Percentiles rank a stretch among this genome's conserved stretches.
These are phyloP conservation scores for Fusarium humuli DNA, from an alignment of 2,329 filamentous ascomycete species.

Conservation along the genomic window DNA sequence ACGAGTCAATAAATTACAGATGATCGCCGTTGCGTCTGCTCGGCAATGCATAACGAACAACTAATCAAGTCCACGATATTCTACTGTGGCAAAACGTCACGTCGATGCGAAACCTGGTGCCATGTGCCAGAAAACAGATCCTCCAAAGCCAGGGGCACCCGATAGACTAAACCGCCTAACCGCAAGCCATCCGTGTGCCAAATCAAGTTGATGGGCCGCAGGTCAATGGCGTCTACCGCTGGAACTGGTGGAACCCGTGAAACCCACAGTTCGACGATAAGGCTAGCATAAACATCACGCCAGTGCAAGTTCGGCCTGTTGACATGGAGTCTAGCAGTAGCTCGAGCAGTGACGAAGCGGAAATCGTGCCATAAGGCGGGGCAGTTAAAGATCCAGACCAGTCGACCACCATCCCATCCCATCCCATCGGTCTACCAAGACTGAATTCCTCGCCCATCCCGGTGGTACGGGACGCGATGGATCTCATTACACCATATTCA, in stretches of 20 bases:
- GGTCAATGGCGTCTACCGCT: conserved; percentile 35
- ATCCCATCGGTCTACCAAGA: conserved; percentile 19
- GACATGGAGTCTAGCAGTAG: conserved; percentile 10
- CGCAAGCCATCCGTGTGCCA: conserved; percentile 48
- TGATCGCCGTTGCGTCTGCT: not conserved
- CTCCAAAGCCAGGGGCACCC: conserved; percentile 35
- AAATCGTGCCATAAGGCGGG: conserved; percentile 48
- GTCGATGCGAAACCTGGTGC: conserved; percentile 34
- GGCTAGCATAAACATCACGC: conserved; percentile 45
- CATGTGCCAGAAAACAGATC: conserved; percentile 41
- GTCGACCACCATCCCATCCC: conserved; percentile 32
- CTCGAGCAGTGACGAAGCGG: conserved; percentile 35
- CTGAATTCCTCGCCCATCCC: conserved; percentile 43
- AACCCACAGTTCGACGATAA: conserved; percentile 31
- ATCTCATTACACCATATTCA: conserved; percentile 34
- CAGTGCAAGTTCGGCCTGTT: conserved; percentile 40
- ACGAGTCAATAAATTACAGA: not conserved
- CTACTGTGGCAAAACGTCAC: conserved; percentile 30
- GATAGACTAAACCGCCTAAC: conserved; percentile 40
- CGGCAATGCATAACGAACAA: not conserved
- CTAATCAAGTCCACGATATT: conserved; percentile 2
- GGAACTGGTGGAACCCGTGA: conserved; percentile 26
- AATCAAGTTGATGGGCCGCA: conserved; percentile 35
- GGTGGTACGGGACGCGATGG: conserved; percentile 44
- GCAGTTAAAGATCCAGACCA: conserved; percentile 46